A percentile compares a stretch with the other conserved stretches of the same genome.
These are phyloP conservation scores for Cutaneotrichosporon mucoides DNA, from an alignment of 1,284 basidiomycete genomes.

Conservation along the genomic window DNA sequence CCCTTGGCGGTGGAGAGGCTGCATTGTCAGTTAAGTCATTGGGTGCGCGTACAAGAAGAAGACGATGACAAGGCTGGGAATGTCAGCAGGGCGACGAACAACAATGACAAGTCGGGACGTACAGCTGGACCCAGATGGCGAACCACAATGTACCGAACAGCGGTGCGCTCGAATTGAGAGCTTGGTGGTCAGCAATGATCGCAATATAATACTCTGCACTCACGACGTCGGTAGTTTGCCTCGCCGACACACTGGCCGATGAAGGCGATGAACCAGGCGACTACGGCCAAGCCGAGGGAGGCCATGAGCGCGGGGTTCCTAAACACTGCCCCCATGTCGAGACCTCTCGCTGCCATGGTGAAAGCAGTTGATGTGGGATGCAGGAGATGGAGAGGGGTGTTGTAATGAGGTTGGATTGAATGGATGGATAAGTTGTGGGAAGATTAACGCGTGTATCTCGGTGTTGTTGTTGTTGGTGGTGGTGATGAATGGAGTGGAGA, in stretches of 20 bases:
- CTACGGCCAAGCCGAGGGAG: conserved; percentile 73
- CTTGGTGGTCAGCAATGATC: conserved; percentile 25
- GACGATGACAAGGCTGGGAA: conserved; percentile 34
- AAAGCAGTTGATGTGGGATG: background rate
- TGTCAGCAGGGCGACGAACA: background rate
- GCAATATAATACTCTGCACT: too few species aligned
- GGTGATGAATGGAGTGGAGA: too few species aligned
- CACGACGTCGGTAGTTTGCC: background rate
- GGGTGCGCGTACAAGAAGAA: conserved; percentile 36
- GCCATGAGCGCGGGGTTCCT: conserved; percentile 85
- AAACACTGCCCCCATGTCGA: conserved; percentile 55
- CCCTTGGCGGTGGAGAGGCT: conserved; percentile 16
- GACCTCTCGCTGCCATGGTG: conserved; percentile 29
- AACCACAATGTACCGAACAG: conserved; percentile 73
- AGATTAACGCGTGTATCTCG: too few species aligned
- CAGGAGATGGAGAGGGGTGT: background rate
- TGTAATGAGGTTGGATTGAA: background rate
- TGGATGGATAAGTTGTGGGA: background rate
- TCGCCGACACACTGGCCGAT: conserved; percentile 37
- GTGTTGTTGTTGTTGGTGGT: too few species aligned
- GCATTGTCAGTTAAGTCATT: background rate
- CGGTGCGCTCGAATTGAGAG: conserved; percentile 16
- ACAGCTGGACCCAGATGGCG: conserved; percentile 62
- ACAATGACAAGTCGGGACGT: conserved; percentile 8
- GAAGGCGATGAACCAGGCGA: conserved; percentile 91